Percentiles rank a stretch among this genome's conserved stretches.
Conservation (phyloP, 805 yeast genomes). For the Yarrowia divulgata region DNA sequence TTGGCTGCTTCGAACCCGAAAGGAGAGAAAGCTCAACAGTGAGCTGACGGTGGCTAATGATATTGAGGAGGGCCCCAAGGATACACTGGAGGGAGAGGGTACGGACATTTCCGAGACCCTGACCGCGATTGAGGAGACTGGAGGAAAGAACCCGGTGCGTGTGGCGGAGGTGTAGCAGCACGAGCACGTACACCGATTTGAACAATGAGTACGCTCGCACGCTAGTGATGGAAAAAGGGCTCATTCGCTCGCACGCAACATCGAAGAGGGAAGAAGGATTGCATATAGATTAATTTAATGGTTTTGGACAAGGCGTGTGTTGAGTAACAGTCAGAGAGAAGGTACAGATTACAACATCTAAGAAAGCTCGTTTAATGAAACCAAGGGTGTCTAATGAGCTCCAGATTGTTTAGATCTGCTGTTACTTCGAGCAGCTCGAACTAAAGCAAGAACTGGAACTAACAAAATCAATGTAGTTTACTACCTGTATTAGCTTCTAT, state of each 20-base stretch:
- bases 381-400: too few species aligned
- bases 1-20: slow-evolving; percentile 61
- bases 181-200: neutral
- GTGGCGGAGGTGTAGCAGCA: neutral
- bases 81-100: neutral
- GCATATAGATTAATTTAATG: slow-evolving; percentile 19
- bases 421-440: too few species aligned
- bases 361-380: too few species aligned
- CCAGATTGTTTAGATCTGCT: too few species aligned
- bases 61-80: neutral
- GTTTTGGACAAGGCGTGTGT: neutral
- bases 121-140: neutral
- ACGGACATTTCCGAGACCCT: slow-evolving; percentile 4
- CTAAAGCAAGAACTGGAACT: too few species aligned
- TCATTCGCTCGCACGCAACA: too few species aligned
- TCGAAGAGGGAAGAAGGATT: neutral
- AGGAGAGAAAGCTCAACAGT: slow-evolving; percentile 35
- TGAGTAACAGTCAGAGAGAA: too few species aligned
- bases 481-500: too few species aligned
- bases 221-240: too few species aligned
- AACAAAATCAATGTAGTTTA: too few species aligned
- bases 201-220: too few species aligned
- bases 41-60: slow-evolving; percentile 9
- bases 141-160: neutral
- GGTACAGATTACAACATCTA: too few species aligned